Base-by-base conservation (phyloP, 2,329 filamentous ascomycete species). In the Stromatinia cepivora region DNA sequence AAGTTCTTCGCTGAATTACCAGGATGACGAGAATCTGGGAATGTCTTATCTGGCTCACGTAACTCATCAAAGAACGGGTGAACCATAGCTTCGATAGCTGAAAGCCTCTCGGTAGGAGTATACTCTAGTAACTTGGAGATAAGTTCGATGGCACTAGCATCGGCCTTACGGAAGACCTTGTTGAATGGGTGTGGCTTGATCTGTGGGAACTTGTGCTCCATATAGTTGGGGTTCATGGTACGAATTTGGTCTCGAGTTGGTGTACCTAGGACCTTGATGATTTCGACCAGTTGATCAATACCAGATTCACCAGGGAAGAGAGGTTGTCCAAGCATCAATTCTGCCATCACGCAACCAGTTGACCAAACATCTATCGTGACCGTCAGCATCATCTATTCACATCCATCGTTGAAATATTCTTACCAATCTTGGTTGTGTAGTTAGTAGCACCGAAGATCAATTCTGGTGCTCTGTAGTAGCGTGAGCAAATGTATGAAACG, bases 171-270 rank as follows among this genome's bases (percentile, higher is more conserved):
- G 87, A 99, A 98, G 69, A 99, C 95, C 87, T 98, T 98, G 84
- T 92, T 96, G 86, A 99, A 99, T 39, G 95, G 95, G 79, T 99
- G 95, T 70, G 95, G 95, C 85, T 99, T 99, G 84, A 99, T 99
- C 82, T 99, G 95, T 61, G 95, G 95, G 82, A 99, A 99, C 84
- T 98, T 98, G 84, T 99, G 95, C 84, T 99, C 95, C 95, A 99
- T 99, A 82, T 99, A 99, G 82, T 99, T 99, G 70, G 95, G 95
- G 82, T 99, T 99, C 95, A 99, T 99, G 74, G 95, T 99, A 76
- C 95, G 92, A 78, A 99, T 99, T 82, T 99, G 95, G 81, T 99
- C 95, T 73, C 95, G 88, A 48, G 95, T 98, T 25, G 95, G 95
- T 25, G 95, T 99, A 71, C 95, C 95, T 71, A 99, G 84, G 66